Percentiles rank a stretch among this genome's conserved stretches.
These are phyloP conservation scores for Geotrichum klebahnii DNA, from an alignment of 1,139 yeast species.

Conservation along the genomic window DNA sequence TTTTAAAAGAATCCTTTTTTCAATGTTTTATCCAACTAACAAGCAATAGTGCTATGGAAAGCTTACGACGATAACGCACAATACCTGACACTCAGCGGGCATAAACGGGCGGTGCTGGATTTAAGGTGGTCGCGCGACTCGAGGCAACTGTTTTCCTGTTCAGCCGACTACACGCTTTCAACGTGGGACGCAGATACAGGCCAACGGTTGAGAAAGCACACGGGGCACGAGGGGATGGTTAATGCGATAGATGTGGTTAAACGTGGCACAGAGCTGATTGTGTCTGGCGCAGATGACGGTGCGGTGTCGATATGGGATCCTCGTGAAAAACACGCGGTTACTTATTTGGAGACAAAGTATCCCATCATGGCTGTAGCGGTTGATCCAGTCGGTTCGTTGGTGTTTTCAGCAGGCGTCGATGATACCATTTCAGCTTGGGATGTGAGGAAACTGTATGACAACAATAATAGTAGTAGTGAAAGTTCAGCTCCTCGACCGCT, in stretches of 20 bases:
- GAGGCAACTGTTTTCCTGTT: constrained; percentile 41
- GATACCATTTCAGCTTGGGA: constrained; percentile 60
- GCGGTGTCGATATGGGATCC: constrained; percentile 57
- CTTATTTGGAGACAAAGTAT: constrained; percentile 45
- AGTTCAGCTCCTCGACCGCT: constrained; percentile 33
- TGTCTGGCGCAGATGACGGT: constrained; percentile 68
- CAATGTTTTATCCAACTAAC: not conserved
- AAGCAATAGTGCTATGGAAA: constrained; percentile 43
- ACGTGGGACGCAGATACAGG: constrained; percentile 59
- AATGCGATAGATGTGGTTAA: constrained; percentile 48
- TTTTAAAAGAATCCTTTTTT: constrained; percentile 1
- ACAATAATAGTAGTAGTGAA: constrained; percentile 29
- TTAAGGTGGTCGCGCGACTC: constrained; percentile 48
- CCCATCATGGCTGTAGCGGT: constrained; percentile 57
- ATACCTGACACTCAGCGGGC: constrained; percentile 47
- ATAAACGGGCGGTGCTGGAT: constrained; percentile 50
- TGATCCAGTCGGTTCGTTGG: constrained; percentile 40
- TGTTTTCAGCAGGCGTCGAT: constrained; percentile 66
- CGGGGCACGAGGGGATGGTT: constrained; percentile 41
- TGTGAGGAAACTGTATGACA: constrained; percentile 28
- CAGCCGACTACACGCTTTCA: constrained; percentile 50
- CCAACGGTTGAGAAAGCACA: constrained; percentile 49
- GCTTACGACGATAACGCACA: constrained; percentile 39
- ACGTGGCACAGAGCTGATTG: constrained; percentile 39
- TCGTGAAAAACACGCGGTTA: constrained; percentile 47